phyloP scores from a whole-genome alignment of 2,329 filamentous ascomycete genomes.

The Phoma sp. region DNA sequence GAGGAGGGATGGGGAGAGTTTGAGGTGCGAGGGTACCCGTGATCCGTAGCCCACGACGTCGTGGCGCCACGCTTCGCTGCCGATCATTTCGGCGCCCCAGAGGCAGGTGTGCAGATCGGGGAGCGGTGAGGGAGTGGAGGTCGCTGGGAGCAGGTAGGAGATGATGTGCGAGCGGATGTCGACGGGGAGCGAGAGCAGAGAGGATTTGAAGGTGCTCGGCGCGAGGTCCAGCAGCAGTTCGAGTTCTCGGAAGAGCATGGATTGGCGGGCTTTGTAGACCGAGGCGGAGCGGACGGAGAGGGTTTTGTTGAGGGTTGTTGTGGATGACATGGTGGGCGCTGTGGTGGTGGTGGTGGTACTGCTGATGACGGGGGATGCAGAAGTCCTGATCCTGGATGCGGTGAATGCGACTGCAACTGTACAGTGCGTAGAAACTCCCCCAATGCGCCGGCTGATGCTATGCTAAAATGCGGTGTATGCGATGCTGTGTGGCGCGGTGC shows the following conservation, averaged over 20 bases:
- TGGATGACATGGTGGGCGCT: conserved; percentile 8
- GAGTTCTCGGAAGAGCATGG: conserved; percentile 41
- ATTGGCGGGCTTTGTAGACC: conserved; percentile 38
- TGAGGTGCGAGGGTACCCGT: conserved; percentile 27
- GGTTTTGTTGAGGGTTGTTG: conserved; percentile 10
- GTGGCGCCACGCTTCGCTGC: conserved; percentile 42
- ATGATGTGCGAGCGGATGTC: conserved; percentile 38
- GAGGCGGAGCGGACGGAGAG: conserved; percentile 20
- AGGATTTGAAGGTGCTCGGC: conserved; percentile 40
- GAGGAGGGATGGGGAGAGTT: conserved; percentile 32
- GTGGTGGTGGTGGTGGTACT: too few relatives aligned
- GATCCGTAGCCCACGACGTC: conserved; percentile 40
- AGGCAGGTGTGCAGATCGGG: conserved; percentile 45
- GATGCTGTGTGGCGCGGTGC: background rate
- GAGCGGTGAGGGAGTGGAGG: conserved; percentile 10
- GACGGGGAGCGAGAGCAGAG: conserved; percentile 38
- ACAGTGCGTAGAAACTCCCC: background rate
- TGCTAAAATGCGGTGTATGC: background rate
- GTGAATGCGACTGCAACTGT: too few relatives aligned
- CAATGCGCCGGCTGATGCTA: background rate
- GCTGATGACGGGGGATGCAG: too few relatives aligned
- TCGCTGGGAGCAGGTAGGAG: conserved; percentile 33
- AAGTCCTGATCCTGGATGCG: too few relatives aligned
- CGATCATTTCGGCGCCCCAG: conserved; percentile 44
- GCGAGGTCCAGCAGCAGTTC: conserved; percentile 44